phyloP scores from a whole-genome alignment of 2,329 filamentous ascomycete genomes.

The Ophiocordyceps sinensis region DNA sequence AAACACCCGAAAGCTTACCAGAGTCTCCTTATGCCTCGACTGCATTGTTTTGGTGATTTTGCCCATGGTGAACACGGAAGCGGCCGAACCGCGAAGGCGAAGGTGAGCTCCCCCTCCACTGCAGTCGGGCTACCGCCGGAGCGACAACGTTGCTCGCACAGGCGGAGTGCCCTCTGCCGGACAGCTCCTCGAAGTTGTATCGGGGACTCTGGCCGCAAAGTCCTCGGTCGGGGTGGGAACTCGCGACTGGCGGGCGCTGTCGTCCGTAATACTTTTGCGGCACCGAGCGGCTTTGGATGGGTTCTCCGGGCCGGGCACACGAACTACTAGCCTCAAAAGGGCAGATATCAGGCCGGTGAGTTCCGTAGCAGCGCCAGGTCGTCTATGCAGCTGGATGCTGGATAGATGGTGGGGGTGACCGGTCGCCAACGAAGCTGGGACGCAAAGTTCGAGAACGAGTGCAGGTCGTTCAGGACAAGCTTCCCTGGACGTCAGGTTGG shows the following conservation, averaged over 20 bases:
- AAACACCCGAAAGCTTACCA: constrained; percentile 30
- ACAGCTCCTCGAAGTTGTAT: constrained; percentile 12
- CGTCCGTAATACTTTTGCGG: not conserved
- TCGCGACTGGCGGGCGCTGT: not conserved
- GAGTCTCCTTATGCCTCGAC: constrained; percentile 50
- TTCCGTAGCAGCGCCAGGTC: no score
- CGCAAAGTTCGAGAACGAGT: constrained; percentile 20
- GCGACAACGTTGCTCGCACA: constrained; percentile 23
- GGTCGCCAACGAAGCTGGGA: constrained; percentile 3
- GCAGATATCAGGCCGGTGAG: no score
- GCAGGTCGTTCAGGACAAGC: constrained; percentile 25
- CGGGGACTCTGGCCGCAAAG: not conserved
- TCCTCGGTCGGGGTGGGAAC: not conserved
- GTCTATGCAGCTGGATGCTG: no score
- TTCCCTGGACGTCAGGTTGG: constrained; percentile 6
- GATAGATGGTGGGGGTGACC: not conserved
- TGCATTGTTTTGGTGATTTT: constrained; percentile 56
- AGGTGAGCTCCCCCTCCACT: constrained; percentile 43
- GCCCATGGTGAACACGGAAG: constrained; percentile 45
- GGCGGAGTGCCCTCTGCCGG: constrained; percentile 17
- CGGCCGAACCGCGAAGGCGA: constrained; percentile 42
- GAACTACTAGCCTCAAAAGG: no score
- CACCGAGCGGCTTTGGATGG: not conserved
- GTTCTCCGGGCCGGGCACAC: not conserved
- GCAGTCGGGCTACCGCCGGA: constrained; percentile 23